Conservation (phyloP, 1,284 basidiomycete species). For the Sporisorium graminicola region DNA sequence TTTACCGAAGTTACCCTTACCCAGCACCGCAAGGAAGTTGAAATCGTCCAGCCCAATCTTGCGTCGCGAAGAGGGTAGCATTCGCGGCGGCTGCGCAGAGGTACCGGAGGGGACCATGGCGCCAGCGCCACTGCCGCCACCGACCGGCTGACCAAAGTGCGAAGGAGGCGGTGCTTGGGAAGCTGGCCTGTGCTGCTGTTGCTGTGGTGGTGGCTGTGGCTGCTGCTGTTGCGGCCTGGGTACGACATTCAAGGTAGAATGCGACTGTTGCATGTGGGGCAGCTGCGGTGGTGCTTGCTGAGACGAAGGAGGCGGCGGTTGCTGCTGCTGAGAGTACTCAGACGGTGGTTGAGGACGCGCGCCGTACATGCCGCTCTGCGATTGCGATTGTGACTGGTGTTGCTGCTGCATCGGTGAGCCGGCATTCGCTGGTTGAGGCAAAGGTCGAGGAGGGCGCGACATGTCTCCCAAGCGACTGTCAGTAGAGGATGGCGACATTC, state of each 20-base stretch:
- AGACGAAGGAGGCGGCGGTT: slow-evolving; percentile 6
- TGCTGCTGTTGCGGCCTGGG: slow-evolving; percentile 12
- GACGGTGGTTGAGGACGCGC: slow-evolving; percentile 35
- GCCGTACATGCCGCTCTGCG: slow-evolving; percentile 27
- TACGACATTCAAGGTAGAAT: slow-evolving; percentile 13
- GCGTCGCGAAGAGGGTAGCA: slow-evolving; percentile 73
- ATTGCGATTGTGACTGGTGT: slow-evolving; percentile 23
- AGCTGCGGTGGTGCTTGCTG: slow-evolving; percentile 15
- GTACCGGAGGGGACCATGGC: slow-evolving; percentile 16
- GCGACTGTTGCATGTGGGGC: slow-evolving; percentile 27
- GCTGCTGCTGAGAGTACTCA: slow-evolving; percentile 21
- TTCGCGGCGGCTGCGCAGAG: slow-evolving; percentile 30
- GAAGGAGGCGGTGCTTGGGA: slow-evolving; percentile 12
- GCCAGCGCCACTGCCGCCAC: slow-evolving; percentile 8
- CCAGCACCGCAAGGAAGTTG: slow-evolving; percentile 97
- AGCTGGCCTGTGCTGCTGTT: slow-evolving; percentile 18
- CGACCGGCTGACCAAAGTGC: slow-evolving; percentile 14
- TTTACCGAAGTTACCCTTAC: slow-evolving; percentile 99
- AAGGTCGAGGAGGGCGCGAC: slow-evolving; percentile 51
- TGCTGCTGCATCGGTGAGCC: slow-evolving; percentile 39
- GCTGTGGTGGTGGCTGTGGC: slow-evolving; percentile 10
- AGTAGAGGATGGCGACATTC: slow-evolving; percentile 18
- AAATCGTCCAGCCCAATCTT: slow-evolving; percentile 98
- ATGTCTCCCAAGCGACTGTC: slow-evolving; percentile 31
- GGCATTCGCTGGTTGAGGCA: slow-evolving; percentile 39